Evolutionary conservation across 2,329 filamentous ascomycete genomes (phyloP), one percentile per base, ranked within the genome.

Genomic region (Botryotinia convoluta): DNA sequence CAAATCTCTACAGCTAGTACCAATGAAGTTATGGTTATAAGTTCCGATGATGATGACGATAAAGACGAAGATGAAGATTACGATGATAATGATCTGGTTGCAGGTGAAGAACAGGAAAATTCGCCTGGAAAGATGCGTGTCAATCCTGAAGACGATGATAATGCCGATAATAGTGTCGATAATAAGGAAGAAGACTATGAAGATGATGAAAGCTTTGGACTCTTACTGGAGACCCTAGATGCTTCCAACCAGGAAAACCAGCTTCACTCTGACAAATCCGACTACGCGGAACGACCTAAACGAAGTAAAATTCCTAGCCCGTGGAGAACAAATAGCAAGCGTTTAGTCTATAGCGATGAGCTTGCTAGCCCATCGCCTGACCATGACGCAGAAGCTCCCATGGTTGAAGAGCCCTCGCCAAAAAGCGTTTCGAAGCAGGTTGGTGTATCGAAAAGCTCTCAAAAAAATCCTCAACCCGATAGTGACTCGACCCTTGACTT

Each of bases 211-310:
- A 79, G 78, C 35, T 80, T 80, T 71, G 79, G 76, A 9, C 73
- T 81, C 26, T 67, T 81, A 26, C 72, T 81, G 22, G 80, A 81
- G 62, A 81, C 80, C 20, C 71, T 81, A 42, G 79, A 80, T 61
- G 80, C 80, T 22, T 80, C 80, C 29, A 51, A 72, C 16, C 70
- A 67, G 37, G 70, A 72, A 65, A n/a, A 26, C 20, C 45, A 67
- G 70, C 62, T 72, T 26, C 48, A 69, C 51, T 80, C 80, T 8
- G 65, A 35, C 20, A 74, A 75, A 60, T 75, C 70, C 16, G 73
- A 77, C 12, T 26, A 59, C n/a, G n/a, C 73, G 29, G 77, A 79
- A 54, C 78, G 74, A 64, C 77, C 79, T 26, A 77, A 76, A 76
- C 71, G 79, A 70, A 77, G 76, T 73, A 81, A 81, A 69, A 73